Evolutionary conservation across 371 early-diverging fungal genomes (phyloP), one percentile per base, ranked within the genome.

Genomic region (Apophysomyces trapeziformis): DNA sequence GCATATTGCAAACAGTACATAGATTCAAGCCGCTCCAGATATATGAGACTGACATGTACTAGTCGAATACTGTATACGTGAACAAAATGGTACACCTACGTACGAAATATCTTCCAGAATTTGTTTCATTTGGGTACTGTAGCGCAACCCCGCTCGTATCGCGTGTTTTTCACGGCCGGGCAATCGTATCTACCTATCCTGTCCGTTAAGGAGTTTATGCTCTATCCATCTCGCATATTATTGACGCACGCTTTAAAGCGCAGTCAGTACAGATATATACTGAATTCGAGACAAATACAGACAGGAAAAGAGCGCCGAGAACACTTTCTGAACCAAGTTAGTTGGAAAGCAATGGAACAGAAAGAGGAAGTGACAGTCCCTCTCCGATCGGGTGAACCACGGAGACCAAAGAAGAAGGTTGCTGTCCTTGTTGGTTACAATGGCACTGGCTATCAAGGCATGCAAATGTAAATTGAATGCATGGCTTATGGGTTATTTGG

Each of bases 391-490:
- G 43, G 43, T 9, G 58, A 44, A 6, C 60, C 80, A 5, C 83
- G 91, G n/a, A 60, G 75, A 59, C 94, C 96, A 16, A 99, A 99
- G 81, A 85, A 88, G 47, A 93, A 93, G 65, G 92, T 96, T 0
- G 98, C 96, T 0, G 70, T 97, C 2, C 68, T 97, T 57, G 73
- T 98, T 71, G 95, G 96, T 6, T 99, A 92, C 77, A 93, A 93
- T 71, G 99, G 99, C 5, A 90, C 95, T n/a, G 93, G 91, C 1
- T 99, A 95, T 80, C 90, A 93, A 65, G 99, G 99, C 36, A 94
- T 98, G 96, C 98, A 98, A 74, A 81, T 93, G 91, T 92, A 88
- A 72, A 82, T 71, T 14, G 3, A n/a, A 26, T 26, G 32, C 32
- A 26, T 26, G 2, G 32, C 32, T 26, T 26, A 26, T 26, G 32